Conservation (phyloP, 805 yeast species). For the Yarrowia sp. region DNA sequence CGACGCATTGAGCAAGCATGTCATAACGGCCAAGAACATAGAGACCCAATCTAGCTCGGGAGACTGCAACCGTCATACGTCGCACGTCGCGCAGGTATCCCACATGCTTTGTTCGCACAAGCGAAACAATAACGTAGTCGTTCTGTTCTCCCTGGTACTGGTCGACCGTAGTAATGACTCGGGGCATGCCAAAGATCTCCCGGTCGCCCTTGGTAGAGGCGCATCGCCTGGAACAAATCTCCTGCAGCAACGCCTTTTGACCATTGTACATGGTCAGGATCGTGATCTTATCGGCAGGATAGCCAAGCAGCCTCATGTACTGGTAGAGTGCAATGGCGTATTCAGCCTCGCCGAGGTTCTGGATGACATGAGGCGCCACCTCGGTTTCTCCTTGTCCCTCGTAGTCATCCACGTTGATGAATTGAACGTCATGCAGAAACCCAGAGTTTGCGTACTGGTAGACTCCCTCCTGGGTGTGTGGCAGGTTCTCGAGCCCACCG, state of each 20-base stretch:
- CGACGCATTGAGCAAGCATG: slow-evolving; percentile 41
- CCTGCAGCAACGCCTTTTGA: slow-evolving; percentile 55
- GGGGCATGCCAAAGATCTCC: slow-evolving; percentile 47
- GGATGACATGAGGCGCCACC: slow-evolving; percentile 47
- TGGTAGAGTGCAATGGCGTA: slow-evolving; percentile 55
- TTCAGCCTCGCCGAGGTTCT: slow-evolving; percentile 59
- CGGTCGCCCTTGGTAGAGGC: slow-evolving; percentile 26
- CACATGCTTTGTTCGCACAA: slow-evolving; percentile 49
- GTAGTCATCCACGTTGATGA: slow-evolving; percentile 49
- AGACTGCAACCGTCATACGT: slow-evolving; percentile 46
- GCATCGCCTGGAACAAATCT: slow-evolving; percentile 52
- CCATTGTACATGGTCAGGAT: slow-evolving; percentile 54
- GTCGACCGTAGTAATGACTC: slow-evolving; percentile 47
- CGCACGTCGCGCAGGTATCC: slow-evolving; percentile 46
- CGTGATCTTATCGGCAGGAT: slow-evolving; percentile 52
- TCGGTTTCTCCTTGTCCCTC: slow-evolving; percentile 49
- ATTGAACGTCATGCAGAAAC: slow-evolving; percentile 48
- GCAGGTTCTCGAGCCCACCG: slow-evolving; percentile 32
- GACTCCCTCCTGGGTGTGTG: slow-evolving; percentile 37
- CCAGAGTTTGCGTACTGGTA: slow-evolving; percentile 51
- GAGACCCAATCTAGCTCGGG: slow-evolving; percentile 51
- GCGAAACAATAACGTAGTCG: slow-evolving; percentile 51
- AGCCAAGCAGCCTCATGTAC: slow-evolving; percentile 57
- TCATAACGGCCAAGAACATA: slow-evolving; percentile 48
- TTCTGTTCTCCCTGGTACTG: slow-evolving; percentile 47